A percentile compares a stretch with the other conserved stretches of the same genome.
Conservation (phyloP, 73 alveolate species). For the Stentor roeselii region DNA sequence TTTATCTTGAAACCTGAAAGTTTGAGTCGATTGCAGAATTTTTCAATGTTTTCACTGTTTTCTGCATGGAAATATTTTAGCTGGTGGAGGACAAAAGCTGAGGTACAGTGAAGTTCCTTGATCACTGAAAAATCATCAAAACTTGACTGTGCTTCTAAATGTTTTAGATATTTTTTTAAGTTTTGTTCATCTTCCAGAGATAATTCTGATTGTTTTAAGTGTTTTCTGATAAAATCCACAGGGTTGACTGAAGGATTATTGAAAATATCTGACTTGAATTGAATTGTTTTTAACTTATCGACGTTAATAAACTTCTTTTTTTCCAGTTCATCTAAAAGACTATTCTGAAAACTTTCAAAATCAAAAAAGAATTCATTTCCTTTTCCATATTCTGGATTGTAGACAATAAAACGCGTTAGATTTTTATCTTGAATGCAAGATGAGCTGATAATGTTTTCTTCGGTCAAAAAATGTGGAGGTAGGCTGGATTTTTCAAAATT, state of each 20-base stretch:
- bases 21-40: not conserved
- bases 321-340: not conserved
- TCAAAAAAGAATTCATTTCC: not conserved
- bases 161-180: no score
- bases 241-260: not conserved
- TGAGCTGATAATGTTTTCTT: not conserved
- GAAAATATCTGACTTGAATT: not conserved
- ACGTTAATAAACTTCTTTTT: no score
- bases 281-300: not conserved
- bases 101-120: not conserved
- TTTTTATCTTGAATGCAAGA: not conserved
- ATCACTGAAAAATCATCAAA: not conserved
- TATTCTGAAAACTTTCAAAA: not conserved
- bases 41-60: not conserved
- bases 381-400: not conserved
- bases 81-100: not conserved
- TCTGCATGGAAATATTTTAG: not conserved
- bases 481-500: no score
- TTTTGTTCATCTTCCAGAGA: not conserved
- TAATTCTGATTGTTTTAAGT: not conserved
- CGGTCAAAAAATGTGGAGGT: not conserved
- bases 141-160: not conserved
- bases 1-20: no score
- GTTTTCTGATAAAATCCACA: not conserved
- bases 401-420: no score